These are phyloP conservation scores for Lachancea quebecensis DNA, from an alignment of 805 yeast genomes.

Conservation along the genomic window DNA sequence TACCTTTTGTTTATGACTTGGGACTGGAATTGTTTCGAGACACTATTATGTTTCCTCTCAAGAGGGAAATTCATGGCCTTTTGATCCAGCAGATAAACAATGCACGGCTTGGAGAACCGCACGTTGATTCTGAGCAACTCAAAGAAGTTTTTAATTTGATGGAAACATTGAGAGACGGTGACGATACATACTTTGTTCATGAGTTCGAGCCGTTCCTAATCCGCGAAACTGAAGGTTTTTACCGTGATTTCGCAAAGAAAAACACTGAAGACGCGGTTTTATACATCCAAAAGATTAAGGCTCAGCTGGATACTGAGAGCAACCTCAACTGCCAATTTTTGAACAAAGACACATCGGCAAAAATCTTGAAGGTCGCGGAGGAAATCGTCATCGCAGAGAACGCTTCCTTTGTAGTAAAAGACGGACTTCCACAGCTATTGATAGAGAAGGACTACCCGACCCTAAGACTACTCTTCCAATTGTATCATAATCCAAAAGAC, in stretches of 20 bases:
- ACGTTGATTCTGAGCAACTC: conserved; percentile 51
- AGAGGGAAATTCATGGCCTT: conserved; percentile 44
- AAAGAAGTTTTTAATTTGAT: conserved; percentile 63
- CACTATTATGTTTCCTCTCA: conserved; percentile 44
- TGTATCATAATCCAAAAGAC: conserved; percentile 5
- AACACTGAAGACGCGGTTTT: conserved; percentile 42
- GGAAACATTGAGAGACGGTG: conserved; percentile 47
- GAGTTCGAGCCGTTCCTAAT: conserved; percentile 63
- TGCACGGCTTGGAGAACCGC: conserved; percentile 47
- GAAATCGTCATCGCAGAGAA: conserved; percentile 19
- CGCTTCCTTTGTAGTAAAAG: conserved; percentile 1
- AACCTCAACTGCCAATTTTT: conserved; percentile 22
- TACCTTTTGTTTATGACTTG: conserved; percentile 61
- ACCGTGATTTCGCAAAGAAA: conserved; percentile 41
- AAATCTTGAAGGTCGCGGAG: conserved; percentile 17
- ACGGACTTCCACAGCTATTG: conserved; percentile 4
- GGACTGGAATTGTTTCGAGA: conserved; percentile 66
- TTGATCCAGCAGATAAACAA: conserved; percentile 29
- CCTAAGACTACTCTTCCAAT: conserved; percentile 2
- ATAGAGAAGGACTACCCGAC: not conserved
- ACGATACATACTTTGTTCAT: conserved; percentile 54
- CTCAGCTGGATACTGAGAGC: conserved; percentile 57
- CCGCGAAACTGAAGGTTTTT: conserved; percentile 48
- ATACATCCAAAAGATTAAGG: conserved; percentile 46
- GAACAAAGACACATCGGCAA: conserved; percentile 19